Evolutionary conservation across 2,329 filamentous ascomycete genomes (phyloP), one percentile per base, ranked within the genome.

Genomic region (Aspergillus pseudoglaucus): DNA sequence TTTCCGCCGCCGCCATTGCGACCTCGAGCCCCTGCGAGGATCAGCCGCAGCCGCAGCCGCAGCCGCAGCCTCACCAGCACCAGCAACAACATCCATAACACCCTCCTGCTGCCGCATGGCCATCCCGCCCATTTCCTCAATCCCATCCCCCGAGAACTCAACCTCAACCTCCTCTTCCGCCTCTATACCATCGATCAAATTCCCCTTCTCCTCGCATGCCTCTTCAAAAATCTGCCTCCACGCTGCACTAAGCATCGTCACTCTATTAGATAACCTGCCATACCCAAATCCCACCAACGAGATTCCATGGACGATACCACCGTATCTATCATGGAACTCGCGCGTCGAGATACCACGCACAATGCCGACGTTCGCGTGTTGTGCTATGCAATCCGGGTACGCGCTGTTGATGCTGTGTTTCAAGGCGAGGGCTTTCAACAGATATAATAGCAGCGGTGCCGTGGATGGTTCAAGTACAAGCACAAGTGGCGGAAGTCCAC

Each of bases 351-450:
- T 51, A 14, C 59, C 62, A 2, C 58, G 62, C 6, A 61, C 56
- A 7, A 59, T 64, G 53, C 60, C 61, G 0, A 54, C 55, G 0
- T 58, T 64, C 35, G 59, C 59, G n/a, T 63, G 55, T 48, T 57
- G 55, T 10, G 52, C 47, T 7, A 53, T 54, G 52, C 55, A 57
- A 52, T 48, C 62, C 12, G 53, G 59, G 17, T 65, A 63, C 39
- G 56, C 58, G 5, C 49, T 65, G 48, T 37, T 64, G 18, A 65
- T 63, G 57, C 46, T 63, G 9, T 58, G 53, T 43, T 44, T 56
- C 8, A 55, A 59, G 44, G 48, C 53, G 2, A 37, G 49, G 8
- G 41, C 39, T 6, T 43, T 54, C 7, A 45, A 51, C 22, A 22
- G 35, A 4, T 15, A 46, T n/a, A 18, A 33, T 6, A n/a, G 12